Evolutionary conservation across 805 yeast species (phyloP).

Genomic region (Hagleromyces aurorensis): DNA sequence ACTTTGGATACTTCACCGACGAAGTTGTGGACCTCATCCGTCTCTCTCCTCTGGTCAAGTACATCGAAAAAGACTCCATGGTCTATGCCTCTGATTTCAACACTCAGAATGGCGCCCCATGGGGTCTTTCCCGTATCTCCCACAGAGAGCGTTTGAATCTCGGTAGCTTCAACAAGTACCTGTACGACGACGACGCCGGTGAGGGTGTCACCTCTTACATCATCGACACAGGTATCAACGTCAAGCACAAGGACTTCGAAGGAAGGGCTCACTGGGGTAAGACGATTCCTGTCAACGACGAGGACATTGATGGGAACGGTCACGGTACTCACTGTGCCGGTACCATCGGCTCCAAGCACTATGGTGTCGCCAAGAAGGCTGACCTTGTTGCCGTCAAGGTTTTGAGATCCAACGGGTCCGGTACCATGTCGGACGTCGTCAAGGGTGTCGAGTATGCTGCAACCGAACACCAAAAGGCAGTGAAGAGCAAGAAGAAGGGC

Average conservation of each 20-base stretch:
- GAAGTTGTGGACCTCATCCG: slow-evolving; percentile 68
- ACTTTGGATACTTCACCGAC: slow-evolving; percentile 76
- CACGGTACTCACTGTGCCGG: slow-evolving; percentile 99
- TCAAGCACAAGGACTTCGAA: slow-evolving; percentile 66
- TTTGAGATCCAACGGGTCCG: slow-evolving; percentile 73
- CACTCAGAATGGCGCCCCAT: slow-evolving; percentile 78
- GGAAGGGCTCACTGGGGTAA: slow-evolving; percentile 86
- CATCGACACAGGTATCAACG: slow-evolving; percentile 82
- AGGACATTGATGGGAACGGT: slow-evolving; percentile 76
- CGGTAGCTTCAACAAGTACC: slow-evolving; percentile 64
- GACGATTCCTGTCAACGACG: slow-evolving; percentile 65
- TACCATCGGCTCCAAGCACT: slow-evolving; percentile 71
- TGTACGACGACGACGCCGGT: slow-evolving; percentile 68
- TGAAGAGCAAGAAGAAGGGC: slow-evolving; percentile 45
- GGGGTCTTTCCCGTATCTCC: slow-evolving; percentile 90
- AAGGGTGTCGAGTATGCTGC: slow-evolving; percentile 84
- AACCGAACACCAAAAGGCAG: slow-evolving; percentile 50
- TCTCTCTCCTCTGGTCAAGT: slow-evolving; percentile 53
- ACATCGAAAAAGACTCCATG: slow-evolving; percentile 67
- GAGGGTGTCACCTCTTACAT: slow-evolving; percentile 81
- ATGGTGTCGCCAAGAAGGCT: slow-evolving; percentile 81
- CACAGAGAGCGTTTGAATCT: slow-evolving; percentile 66
- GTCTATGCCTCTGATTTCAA: slow-evolving; percentile 58
- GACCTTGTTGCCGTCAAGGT: slow-evolving; percentile 78
- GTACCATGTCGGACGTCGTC: slow-evolving; percentile 75